These are phyloP conservation scores for Elsinoe arachidis DNA, from an alignment of 2,329 filamentous ascomycete species.

Conservation along the genomic window DNA sequence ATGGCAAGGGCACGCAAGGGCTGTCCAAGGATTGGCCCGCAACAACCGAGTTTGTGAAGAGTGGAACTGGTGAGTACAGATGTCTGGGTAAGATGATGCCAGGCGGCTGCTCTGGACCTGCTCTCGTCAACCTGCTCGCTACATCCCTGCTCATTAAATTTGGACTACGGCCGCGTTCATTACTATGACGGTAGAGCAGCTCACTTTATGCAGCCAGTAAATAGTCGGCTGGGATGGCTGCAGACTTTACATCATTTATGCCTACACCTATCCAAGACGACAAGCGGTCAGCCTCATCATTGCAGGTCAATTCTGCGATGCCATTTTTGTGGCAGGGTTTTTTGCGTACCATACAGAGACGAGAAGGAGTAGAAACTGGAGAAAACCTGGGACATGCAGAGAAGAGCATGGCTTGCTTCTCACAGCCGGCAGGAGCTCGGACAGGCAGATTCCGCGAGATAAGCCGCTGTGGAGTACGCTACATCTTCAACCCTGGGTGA, in stretches of 20 bases:
- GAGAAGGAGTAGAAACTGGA: too few species aligned
- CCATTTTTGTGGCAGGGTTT: too few species aligned
- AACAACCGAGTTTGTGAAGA: background rate
- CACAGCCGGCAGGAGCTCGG: too few species aligned
- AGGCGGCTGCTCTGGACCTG: background rate
- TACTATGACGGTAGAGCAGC: background rate
- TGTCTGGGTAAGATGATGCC: background rate
- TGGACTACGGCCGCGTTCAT: background rate
- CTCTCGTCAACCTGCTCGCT: background rate
- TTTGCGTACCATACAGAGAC: too few species aligned
- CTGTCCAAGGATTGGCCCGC: background rate
- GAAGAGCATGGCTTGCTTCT: too few species aligned
- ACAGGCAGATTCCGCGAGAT: background rate
- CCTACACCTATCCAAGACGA: too few species aligned
- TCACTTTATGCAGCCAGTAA: background rate
- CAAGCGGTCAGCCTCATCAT: too few species aligned
- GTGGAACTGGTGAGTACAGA: background rate
- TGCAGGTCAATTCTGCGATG: too few species aligned
- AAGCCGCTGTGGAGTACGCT: conserved; percentile 1
- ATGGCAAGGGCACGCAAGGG: background rate
- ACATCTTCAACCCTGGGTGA: background rate
- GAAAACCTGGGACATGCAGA: too few species aligned
- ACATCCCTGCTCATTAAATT: background rate
- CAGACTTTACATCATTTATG: too few species aligned
- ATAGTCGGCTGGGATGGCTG: too few species aligned